phyloP scores from a whole-genome alignment of 2,329 filamentous ascomycete genomes.

The Podosphaera fusca region DNA sequence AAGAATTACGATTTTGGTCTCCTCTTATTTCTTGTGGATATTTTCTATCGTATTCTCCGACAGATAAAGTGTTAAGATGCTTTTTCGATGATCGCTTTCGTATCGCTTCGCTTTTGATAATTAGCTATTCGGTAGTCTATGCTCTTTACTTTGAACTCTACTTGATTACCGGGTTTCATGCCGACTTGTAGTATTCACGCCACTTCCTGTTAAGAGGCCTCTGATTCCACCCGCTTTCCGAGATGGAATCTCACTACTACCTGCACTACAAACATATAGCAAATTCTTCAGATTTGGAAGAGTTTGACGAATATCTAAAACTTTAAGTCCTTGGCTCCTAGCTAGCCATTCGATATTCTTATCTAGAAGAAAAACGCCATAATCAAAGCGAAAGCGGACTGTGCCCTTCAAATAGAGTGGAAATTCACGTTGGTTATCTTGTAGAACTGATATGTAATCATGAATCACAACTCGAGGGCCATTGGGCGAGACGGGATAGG shows the following conservation, averaged over 20 bases:
- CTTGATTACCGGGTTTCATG: conserved; percentile 8
- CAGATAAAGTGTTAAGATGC: too few relatives aligned
- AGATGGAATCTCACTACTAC: conserved; percentile 37
- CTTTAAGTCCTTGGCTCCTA: conserved; percentile 43
- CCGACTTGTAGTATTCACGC: conserved; percentile 9
- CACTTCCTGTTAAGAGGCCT: conserved; percentile 27
- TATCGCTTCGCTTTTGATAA: too few relatives aligned
- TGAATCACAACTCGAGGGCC: conserved; percentile 55
- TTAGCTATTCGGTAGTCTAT: too few relatives aligned
- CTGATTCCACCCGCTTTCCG: conserved; percentile 37
- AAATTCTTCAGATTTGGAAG: conserved; percentile 86
- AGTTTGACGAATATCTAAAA: conserved; percentile 79
- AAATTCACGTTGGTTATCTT: conserved; percentile 36
- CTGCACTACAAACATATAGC: conserved; percentile 70
- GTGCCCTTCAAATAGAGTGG: conserved; percentile 54
- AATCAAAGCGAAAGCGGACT: conserved; percentile 79
- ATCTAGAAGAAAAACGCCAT: conserved; percentile 88
- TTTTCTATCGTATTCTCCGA: too few relatives aligned
- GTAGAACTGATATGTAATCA: conserved; percentile 44
- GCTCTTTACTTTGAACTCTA: neutral
- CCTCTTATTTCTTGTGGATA: too few relatives aligned
- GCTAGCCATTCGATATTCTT: conserved; percentile 66
- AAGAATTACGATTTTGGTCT: too few relatives aligned
- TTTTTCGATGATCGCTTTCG: too few relatives aligned
- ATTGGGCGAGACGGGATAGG: conserved; percentile 52